Base-by-base conservation (phyloP, 192 early-diverging fungal species). In the Spizellomyces sp. region DNA sequence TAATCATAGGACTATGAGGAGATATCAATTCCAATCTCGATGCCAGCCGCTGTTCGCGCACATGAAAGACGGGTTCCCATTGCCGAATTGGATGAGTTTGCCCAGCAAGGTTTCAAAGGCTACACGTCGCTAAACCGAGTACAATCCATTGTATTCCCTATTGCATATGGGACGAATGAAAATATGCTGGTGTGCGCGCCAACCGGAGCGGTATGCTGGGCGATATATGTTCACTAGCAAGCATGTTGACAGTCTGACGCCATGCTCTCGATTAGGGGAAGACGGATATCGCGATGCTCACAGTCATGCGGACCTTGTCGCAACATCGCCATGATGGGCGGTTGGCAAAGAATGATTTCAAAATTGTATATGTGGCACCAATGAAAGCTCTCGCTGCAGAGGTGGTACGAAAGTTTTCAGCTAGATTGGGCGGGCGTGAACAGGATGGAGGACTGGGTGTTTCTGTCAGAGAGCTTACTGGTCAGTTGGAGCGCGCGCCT, bases 301-400 rank as follows among this genome's bases (percentile, higher is more conserved):
- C 95, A 0, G 92, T 99, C 6, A 77, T 99, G 7, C 84, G 93
- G 12, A 90, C 90, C 4, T 70, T 99, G 6, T 69, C 86, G 48
- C 90, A 95, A 66, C 87, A 89, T 74, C 67, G 74, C 14, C 74
- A 73, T 9, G 60, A 78, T 48, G 75, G 74, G 19, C 73, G 70
- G 5, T 81, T 99, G 67, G 86, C 81, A 14, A 92, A 89, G 74
- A 88, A 92, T 52, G 92, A 95, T 62, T 98, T 99, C 84, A 99
- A 99, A 75, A 97, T 99, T 74, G 88, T 99, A 0, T 99, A 98
- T 75, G 91, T 99, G 8, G 98, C 96, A 6, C 95, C 95, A 0
- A 96, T 98, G 97, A 99, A 99, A 81, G 97, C 97, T 7, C 80
- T 99, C 6, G 97, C 95, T 0, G 93, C 96, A 12, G 97, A 99